Percentiles rank a stretch among this genome's conserved stretches.
These are phyloP conservation scores for Crucibulum laeve DNA, from an alignment of 768 basidiomycete species.

Conservation along the genomic window DNA sequence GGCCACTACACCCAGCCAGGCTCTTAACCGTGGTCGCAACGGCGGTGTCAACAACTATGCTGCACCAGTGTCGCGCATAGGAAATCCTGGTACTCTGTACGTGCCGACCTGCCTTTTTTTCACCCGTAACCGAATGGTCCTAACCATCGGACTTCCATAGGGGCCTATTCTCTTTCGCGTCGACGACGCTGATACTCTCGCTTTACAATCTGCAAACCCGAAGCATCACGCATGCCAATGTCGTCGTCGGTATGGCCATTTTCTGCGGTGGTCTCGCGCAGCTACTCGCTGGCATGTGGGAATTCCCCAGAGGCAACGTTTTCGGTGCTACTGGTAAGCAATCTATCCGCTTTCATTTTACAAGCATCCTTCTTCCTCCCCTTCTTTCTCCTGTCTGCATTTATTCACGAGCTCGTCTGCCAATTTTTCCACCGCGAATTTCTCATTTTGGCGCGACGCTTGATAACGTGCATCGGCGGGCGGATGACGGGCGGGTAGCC, in stretches of 20 bases:
- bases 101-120: conserved; percentile 14
- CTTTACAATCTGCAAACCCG: conserved; percentile 63
- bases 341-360: conserved; percentile 23
- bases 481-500: no score
- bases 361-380: conserved; percentile 36
- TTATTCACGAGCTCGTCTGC: no score
- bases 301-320: conserved; percentile 63
- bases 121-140: neutral
- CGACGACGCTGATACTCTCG: conserved; percentile 77
- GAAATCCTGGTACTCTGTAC: conserved; percentile 59
- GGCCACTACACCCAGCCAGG: conserved; percentile 21
- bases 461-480: no score
- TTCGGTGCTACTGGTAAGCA: conserved; percentile 72
- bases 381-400: neutral
- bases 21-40: conserved; percentile 18
- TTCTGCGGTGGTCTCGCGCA: conserved; percentile 84
- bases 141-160: conserved; percentile 26
- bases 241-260: conserved; percentile 82
- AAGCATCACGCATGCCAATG: conserved; percentile 54
- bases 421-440: no score
- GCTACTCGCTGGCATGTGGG: conserved; percentile 89
- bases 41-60: conserved; percentile 14
- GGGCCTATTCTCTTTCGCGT: conserved; percentile 80
- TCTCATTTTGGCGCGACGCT: no score
- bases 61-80: conserved; percentile 34